Percentiles rank a stretch among this genome's conserved stretches.
Evolutionary conservation across 2,329 filamentous ascomycete genomes (phyloP).

Genomic region (Ophidiomyces ophidiicola): DNA sequence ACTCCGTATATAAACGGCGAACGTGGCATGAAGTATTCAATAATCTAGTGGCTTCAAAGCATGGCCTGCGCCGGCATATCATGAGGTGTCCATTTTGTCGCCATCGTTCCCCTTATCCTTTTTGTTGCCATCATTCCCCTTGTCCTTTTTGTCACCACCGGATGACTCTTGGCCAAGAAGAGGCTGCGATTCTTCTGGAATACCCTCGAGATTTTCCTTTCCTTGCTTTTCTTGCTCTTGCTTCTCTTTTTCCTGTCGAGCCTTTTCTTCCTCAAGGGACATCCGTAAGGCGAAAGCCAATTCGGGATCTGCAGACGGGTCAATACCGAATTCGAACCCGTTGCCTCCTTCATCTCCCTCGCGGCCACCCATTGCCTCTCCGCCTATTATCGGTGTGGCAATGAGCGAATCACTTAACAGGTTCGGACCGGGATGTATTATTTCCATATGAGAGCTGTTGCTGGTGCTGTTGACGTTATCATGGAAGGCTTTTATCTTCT

Average conservation of each 20-base stretch:
- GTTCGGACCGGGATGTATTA: slow-evolving; percentile 81
- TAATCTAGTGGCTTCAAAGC: slow-evolving; percentile 9
- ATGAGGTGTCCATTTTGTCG: slow-evolving; percentile 89
- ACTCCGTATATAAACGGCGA: no score
- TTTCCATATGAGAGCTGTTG: slow-evolving; percentile 81
- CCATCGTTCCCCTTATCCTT: slow-evolving; percentile 46
- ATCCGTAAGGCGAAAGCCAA: slow-evolving; percentile 87
- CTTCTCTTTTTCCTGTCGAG: slow-evolving; percentile 74
- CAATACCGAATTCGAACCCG: slow-evolving; percentile 78
- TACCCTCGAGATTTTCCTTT: slow-evolving; percentile 64
- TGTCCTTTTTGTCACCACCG: slow-evolving; percentile 37
- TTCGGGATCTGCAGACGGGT: slow-evolving; percentile 84
- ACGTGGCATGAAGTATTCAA: slow-evolving; percentile 9
- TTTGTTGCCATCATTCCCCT: slow-evolving; percentile 32
- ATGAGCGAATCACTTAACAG: slow-evolving; percentile 87
- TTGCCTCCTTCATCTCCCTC: slow-evolving; percentile 43
- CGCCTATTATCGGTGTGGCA: slow-evolving; percentile 76
- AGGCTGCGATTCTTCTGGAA: slow-evolving; percentile 64
- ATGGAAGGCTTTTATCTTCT: slow-evolving; percentile 88
- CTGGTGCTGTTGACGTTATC: slow-evolving; percentile 81
- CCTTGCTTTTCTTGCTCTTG: slow-evolving; percentile 58
- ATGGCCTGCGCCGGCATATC: slow-evolving; percentile 21
- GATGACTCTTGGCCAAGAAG: slow-evolving; percentile 38
- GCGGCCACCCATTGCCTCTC: slow-evolving; percentile 53
- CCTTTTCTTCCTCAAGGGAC: slow-evolving; percentile 97